Conservation (phyloP, 495 filamentous ascomycete species). For the Aspergillus cavernicola region DNA sequence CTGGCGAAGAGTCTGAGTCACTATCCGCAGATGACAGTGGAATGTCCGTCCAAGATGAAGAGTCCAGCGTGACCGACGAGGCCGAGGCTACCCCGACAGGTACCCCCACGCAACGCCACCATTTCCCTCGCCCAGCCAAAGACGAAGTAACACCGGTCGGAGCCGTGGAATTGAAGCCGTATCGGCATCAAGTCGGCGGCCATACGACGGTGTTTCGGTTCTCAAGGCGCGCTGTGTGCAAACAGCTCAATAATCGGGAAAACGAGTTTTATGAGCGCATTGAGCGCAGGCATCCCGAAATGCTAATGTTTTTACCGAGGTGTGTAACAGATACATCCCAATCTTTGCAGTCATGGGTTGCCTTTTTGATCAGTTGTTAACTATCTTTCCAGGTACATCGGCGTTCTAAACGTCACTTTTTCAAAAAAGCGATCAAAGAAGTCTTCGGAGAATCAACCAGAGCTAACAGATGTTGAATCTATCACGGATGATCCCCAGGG, state of each 20-base stretch:
- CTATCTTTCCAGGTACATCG: slow-evolving; percentile 69
- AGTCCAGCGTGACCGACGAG: slow-evolving; percentile 54
- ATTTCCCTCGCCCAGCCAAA: slow-evolving; percentile 31
- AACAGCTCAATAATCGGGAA: slow-evolving; percentile 93
- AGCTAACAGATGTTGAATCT: slow-evolving; percentile 18
- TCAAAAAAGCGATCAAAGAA: slow-evolving; percentile 74
- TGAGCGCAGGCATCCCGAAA: slow-evolving; percentile 81
- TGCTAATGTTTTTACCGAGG: slow-evolving; percentile 90
- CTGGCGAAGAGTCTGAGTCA: slow-evolving; percentile 55
- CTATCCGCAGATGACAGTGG: slow-evolving; percentile 53
- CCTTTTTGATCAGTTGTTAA: too few relatives aligned
- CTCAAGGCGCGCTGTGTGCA: slow-evolving; percentile 91
- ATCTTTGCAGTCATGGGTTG: too few relatives aligned
- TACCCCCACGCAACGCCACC: slow-evolving; percentile 43
- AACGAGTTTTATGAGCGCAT: slow-evolving; percentile 98
- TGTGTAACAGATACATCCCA: slow-evolving; percentile 40
- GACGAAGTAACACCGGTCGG: slow-evolving; percentile 61
- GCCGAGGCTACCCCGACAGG: slow-evolving; percentile 59
- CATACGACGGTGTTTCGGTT: slow-evolving; percentile 97
- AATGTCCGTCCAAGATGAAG: slow-evolving; percentile 44
- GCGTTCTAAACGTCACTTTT: slow-evolving; percentile 94
- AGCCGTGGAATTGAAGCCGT: slow-evolving; percentile 93
- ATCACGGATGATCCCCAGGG: slow-evolving; percentile 13
- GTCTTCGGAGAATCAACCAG: slow-evolving; percentile 32
- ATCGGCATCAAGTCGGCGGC: slow-evolving; percentile 94